A percentile compares a stretch with the other conserved stretches of the same genome.
Conservation (phyloP, 768 basidiomycete genomes). For the Piloderma croceum region DNA sequence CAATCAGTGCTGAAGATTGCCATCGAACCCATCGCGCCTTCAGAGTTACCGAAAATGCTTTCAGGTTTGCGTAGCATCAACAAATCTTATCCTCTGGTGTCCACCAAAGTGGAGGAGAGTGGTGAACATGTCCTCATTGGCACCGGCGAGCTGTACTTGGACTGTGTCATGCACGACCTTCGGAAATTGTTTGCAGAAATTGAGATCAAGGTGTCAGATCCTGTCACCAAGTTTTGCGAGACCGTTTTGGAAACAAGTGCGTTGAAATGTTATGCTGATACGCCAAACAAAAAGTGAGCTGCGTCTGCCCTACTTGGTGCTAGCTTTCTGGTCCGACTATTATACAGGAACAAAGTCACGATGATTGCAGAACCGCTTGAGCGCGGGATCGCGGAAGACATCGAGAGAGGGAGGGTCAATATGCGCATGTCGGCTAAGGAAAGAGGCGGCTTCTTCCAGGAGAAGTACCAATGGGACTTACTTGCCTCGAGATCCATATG, state of each 20-base stretch:
- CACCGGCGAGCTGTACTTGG: conserved; percentile 94
- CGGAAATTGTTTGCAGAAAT: conserved; percentile 92
- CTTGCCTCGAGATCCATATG: conserved; percentile 97
- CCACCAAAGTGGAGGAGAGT: conserved; percentile 96
- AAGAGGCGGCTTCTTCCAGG: conserved; percentile 91
- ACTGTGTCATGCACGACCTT: conserved; percentile 95
- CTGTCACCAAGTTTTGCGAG: conserved; percentile 96
- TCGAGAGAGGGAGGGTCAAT: conserved; percentile 87
- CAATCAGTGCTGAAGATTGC: conserved; percentile 96
- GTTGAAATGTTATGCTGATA: conserved; percentile 97
- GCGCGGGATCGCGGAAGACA: conserved; percentile 91
- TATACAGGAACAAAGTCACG: conserved; percentile 85
- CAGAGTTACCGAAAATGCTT: conserved; percentile 98
- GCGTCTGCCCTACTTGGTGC: conserved; percentile 2
- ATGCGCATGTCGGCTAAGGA: conserved; percentile 96
- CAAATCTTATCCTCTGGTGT: conserved; percentile 91
- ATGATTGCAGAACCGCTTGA: conserved; percentile 99
- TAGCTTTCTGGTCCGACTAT: conserved; percentile 10
- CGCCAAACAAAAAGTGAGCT: conserved; percentile 94
- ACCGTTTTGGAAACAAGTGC: conserved; percentile 97
- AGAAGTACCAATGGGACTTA: conserved; percentile 97
- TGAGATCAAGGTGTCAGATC: conserved; percentile 99
- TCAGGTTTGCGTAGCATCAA: conserved; percentile 95
- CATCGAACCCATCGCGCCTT: conserved; percentile 96
- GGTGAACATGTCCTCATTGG: conserved; percentile 97